These are phyloP conservation scores for Fraxinus xanthoxyloides DNA, from an alignment of 305 asterid genomes.

Conservation along the genomic window DNA sequence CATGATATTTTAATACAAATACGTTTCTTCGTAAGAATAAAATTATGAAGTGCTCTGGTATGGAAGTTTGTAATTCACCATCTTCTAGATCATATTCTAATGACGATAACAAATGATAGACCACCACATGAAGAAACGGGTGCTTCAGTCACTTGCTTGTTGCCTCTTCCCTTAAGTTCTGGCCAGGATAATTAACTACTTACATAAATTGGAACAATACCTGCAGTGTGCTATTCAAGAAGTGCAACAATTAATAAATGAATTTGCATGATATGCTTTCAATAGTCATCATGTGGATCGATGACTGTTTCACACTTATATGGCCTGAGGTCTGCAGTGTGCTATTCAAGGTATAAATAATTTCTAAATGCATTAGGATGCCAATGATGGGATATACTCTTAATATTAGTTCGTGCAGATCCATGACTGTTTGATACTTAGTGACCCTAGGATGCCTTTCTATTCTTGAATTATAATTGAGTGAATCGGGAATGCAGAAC, in stretches of 20 bases:
- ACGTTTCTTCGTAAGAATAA: background rate
- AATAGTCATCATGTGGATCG: conserved; percentile 16
- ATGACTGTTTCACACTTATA: conserved; percentile 11
- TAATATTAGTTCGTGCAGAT: conserved; percentile 18
- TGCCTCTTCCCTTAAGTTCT: background rate
- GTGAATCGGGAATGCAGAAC: conserved; percentile 47
- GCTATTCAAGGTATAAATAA: background rate
- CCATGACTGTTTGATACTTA: conserved; percentile 10
- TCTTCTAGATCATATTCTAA: conserved; percentile 3
- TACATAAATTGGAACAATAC: background rate
- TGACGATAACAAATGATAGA: background rate
- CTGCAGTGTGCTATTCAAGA: background rate
- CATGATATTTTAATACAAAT: background rate
- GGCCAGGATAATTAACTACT: background rate
- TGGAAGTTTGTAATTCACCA: background rate
- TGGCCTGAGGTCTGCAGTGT: conserved; percentile 8
- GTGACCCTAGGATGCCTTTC: background rate
- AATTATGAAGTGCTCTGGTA: background rate
- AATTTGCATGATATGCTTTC: background rate
- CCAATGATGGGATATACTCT: background rate
- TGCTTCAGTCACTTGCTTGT: background rate
- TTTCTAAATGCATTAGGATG: background rate
- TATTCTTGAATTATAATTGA: conserved; percentile 23
- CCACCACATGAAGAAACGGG: background rate
- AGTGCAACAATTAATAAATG: background rate